Evolutionary conservation across 805 yeast species (phyloP).

Genomic region (Alloascoidea africana): DNA sequence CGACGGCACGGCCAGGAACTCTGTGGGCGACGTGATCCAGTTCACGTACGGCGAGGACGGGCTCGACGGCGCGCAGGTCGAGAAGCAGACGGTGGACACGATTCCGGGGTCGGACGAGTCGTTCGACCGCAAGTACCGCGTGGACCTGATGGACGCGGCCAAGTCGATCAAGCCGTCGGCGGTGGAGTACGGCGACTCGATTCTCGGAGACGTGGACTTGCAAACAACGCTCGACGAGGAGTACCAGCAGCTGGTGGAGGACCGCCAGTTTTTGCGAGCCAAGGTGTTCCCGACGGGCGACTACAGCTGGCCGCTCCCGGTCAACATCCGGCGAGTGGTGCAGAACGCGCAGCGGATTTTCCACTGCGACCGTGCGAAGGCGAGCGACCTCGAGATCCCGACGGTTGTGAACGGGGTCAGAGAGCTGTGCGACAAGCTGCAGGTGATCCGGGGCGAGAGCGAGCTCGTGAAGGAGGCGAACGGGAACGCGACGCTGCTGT

Average conservation of each 20-base stretch:
- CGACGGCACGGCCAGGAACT: conserved; percentile 96
- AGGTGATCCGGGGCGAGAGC: conserved; percentile 74
- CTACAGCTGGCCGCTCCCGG: conserved; percentile 94
- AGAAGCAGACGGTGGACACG: conserved; percentile 88
- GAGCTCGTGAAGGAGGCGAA: conserved; percentile 71
- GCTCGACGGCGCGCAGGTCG: conserved; percentile 95
- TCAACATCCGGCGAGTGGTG: conserved; percentile 87
- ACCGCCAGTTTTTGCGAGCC: conserved; percentile 66
- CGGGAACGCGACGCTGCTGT: conserved; percentile 75
- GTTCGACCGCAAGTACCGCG: conserved; percentile 72
- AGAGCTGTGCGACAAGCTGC: conserved; percentile 47
- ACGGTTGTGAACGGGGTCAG: conserved; percentile 67
- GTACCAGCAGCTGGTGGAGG: conserved; percentile 59
- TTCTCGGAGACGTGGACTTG: conserved; percentile 73
- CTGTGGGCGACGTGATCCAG: conserved; percentile 91
- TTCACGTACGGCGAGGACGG: conserved; percentile 99
- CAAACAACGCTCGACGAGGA: conserved; percentile 77
- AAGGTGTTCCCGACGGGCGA: conserved; percentile 87
- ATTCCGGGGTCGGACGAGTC: conserved; percentile 83
- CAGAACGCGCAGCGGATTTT: conserved; percentile 97
- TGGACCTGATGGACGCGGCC: conserved; percentile 65
- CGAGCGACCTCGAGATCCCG: conserved; percentile 76
- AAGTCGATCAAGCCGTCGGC: conserved; percentile 53
- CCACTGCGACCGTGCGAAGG: conserved; percentile 80
- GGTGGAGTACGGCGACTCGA: conserved; percentile 81